Percentiles rank a stretch among this genome's conserved stretches.
phyloP scores from a whole-genome alignment of 2,329 filamentous ascomycete genomes.

The Rhynchosporium graminicola region DNA sequence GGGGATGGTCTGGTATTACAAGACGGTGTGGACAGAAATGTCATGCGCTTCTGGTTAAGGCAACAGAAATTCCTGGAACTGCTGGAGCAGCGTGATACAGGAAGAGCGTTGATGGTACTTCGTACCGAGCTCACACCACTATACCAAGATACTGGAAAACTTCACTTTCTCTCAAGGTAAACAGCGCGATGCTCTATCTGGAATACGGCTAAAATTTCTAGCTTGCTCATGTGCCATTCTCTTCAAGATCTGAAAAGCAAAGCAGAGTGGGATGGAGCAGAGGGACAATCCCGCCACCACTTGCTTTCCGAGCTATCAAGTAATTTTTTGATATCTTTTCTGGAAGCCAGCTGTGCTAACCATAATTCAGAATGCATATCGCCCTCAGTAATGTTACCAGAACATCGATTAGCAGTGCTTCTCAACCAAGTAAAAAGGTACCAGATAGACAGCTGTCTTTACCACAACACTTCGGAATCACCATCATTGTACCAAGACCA shows the following conservation, averaged over 20 bases:
- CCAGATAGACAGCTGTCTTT: conserved; percentile 82
- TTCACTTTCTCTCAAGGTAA: conserved; percentile 79
- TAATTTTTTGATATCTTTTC: conserved; percentile 47
- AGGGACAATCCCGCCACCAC: conserved; percentile 70
- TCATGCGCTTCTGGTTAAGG: conserved; percentile 85
- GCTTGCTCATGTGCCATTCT: conserved; percentile 85
- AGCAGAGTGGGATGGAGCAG: conserved; percentile 82
- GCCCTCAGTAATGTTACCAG: conserved; percentile 94
- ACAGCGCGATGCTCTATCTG: conserved; percentile 19
- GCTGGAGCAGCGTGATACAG: conserved; percentile 73
- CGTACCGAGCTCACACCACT: conserved; percentile 85
- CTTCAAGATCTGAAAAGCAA: conserved; percentile 73
- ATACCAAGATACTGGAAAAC: conserved; percentile 71
- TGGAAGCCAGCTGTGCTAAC: conserved; percentile 30
- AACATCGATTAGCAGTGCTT: conserved; percentile 80
- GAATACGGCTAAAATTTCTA: conserved; percentile 40
- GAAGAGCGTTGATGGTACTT: conserved; percentile 76
- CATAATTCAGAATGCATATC: conserved; percentile 74
- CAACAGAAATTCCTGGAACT: conserved; percentile 96
- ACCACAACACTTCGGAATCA: conserved; percentile 77
- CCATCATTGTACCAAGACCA: conserved; percentile 92
- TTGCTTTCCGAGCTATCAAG: conserved; percentile 83
- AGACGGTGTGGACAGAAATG: conserved; percentile 70
- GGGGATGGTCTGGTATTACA: conserved; percentile 70
- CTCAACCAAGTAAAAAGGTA: conserved; percentile 80